Base-by-base conservation (phyloP, 306 rosid species). In the Leucaena leucocephala region DNA sequence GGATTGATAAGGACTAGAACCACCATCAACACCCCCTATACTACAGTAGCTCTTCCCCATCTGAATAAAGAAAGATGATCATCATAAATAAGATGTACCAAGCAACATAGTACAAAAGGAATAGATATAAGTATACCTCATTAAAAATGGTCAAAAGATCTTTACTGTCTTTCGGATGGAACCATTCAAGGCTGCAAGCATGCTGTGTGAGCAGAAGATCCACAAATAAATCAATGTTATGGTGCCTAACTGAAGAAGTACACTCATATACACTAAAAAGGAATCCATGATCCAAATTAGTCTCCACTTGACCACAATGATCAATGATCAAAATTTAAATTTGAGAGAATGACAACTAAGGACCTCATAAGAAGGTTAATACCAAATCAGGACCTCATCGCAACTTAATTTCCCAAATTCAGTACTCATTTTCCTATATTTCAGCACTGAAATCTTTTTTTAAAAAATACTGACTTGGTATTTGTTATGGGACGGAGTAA, bases 111-210 rank as follows among this genome's bases (percentile, higher is more conserved):
- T 10, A 35, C 73, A 82, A 19, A 42, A 59, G 50, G 74, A 43
- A 64, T 14, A 42, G 48, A 48, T 45, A 77, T 66, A 34, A 62
- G 58, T 81, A 84, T 82, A 93, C 99, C 99, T 93, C 87, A 72
- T 87, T 84, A 49, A 88, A 85, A 79, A 89, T 81, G 42, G 74
- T 54, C 39, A 80, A 39, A 61, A 95, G 86, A 81, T 95, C 97
- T 76, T 89, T 86, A 2, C 82, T 58, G 21, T 91, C 97, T 82
- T 85, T 79, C 12, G 43, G 74, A 8, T 72, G 75, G 84, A 95
- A 95, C 98, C 99, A 95, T 77, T 93, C 94, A 39, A 58, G 49
- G 81, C 82, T 85, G 74, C 98, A 93, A 59, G 93, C 96, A 87
- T 82, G 86, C 99, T 95, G 71, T 64, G 70, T 80, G 76, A 83